phyloP scores from a whole-genome alignment of 2,329 filamentous ascomycete species.

The Clonostachys rosea region DNA sequence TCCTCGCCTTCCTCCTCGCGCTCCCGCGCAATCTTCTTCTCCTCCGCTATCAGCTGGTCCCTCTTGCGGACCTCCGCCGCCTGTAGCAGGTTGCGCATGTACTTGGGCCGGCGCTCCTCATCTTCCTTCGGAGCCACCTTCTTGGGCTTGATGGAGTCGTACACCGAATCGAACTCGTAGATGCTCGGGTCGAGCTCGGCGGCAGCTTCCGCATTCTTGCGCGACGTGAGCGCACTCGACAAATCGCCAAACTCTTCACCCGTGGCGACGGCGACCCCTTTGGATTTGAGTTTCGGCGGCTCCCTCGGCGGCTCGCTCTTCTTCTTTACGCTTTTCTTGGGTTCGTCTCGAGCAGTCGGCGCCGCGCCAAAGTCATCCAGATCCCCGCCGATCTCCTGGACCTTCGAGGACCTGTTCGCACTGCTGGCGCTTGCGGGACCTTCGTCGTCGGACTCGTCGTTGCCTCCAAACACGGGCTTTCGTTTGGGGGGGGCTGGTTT shows the following conservation, averaged over 20 bases:
- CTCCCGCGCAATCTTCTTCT: slow-evolving; percentile 75
- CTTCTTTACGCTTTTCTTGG: slow-evolving; percentile 19
- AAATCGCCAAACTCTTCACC: slow-evolving; percentile 51
- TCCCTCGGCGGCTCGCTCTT: slow-evolving; percentile 20
- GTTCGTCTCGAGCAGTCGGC: slow-evolving; percentile 23
- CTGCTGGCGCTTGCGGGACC: slow-evolving; percentile 7
- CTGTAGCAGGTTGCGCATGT: slow-evolving; percentile 70
- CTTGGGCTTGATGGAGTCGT: slow-evolving; percentile 69
- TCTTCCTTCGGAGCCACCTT: slow-evolving; percentile 50
- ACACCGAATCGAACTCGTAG: slow-evolving; percentile 82
- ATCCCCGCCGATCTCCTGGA: slow-evolving; percentile 60
- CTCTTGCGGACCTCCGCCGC: slow-evolving; percentile 74
- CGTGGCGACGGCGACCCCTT: slow-evolving; percentile 33
- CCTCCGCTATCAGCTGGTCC: slow-evolving; percentile 72
- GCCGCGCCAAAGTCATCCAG: slow-evolving; percentile 42
- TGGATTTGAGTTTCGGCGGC: slow-evolving; percentile 38
- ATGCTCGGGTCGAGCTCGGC: slow-evolving; percentile 66
- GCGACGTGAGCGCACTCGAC: slow-evolving; percentile 58
- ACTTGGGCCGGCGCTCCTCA: slow-evolving; percentile 64
- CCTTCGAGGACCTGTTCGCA: slow-evolving; percentile 23
- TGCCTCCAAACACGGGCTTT: slow-evolving; percentile 55
- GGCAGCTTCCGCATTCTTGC: slow-evolving; percentile 60
- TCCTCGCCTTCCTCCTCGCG: slow-evolving; percentile 77
- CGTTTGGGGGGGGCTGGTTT: slow-evolving; percentile 45
- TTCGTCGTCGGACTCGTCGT: slow-evolving; percentile 52